Base-by-base conservation (phyloP, 495 filamentous ascomycete genomes). In the Peziza echinospora region DNA sequence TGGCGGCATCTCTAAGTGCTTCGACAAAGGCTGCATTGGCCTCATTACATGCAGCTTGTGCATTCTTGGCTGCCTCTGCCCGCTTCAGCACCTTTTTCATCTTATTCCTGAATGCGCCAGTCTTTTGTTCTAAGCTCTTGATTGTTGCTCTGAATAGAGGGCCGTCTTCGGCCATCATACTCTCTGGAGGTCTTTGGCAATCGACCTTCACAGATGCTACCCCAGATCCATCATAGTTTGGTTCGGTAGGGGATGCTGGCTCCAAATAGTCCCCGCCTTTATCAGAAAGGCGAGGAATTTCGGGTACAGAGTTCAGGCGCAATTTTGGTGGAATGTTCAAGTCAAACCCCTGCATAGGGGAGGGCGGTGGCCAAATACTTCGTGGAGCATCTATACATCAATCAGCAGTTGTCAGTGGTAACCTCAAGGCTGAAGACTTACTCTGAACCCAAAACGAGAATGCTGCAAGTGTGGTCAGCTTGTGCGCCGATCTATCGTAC, bases 401-500 rank as follows among this genome's bases (percentile, higher is more conserved):
- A 6, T 25, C 13, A 17, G 7, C 30, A 34, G 8, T 8, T 34
- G 26, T 8, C 26, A 34, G 26, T 8, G 26, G n/a, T n/a, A n/a
- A n/a, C n/a, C n/a, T n/a, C n/a, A n/a, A n/a, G n/a, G n/a, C 26
- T 34, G 26, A 8, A 34, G n/a, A 56, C 74, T 60, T 67, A 73
- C 82, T 91, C 43, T 86, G 72, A 47, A 96, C 84, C 79, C 84
- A 96, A 59, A 94, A 94, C 11, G 81, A 85, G 63, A 97, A 93
- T 53, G 73, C 80, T 0, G 84, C 84, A 41, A 97, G 71, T 8
- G 85, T 86, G 48, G 86, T 74, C 44, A 97, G 61, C 39, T 81
- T 76, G 62, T 97, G 89, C 16, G 84, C 82, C 49, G 85, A 74
- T 58, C 87, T 82, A 54, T 97, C 84, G 62, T 97, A 97, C 60